Conservation (phyloP, 2,329 filamentous ascomycete species). For the Hortaea sp. region DNA sequence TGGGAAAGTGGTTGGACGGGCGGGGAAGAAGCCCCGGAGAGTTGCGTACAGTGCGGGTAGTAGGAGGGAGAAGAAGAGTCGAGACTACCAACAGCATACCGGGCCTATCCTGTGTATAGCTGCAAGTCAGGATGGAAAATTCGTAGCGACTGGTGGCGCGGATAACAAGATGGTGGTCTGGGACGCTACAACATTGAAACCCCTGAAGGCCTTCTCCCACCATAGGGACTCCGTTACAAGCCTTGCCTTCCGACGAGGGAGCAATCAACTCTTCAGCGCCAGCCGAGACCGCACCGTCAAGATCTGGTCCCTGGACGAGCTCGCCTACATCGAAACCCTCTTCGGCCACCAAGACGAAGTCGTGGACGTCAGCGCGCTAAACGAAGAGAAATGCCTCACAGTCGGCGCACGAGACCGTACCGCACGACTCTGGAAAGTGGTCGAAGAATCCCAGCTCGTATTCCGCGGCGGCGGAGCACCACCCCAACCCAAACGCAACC, state of each 20-base stretch:
- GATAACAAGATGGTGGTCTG: constrained; percentile 82
- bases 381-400: constrained; percentile 79
- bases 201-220: constrained; percentile 73
- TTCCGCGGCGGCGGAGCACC: constrained; percentile 68
- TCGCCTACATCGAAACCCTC: constrained; percentile 89
- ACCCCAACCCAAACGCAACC: constrained; percentile 11
- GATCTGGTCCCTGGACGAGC: constrained; percentile 83
- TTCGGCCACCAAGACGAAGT: constrained; percentile 94
- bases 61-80: constrained; percentile 50
- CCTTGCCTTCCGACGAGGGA: constrained; percentile 62
- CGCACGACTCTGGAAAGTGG: constrained; percentile 88
- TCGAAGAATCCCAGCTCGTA: constrained; percentile 89
- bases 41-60: constrained; percentile 55
- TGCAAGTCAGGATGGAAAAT: constrained; percentile 81
- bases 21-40: constrained; percentile 49
- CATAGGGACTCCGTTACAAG: constrained; percentile 82
- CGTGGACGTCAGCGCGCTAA: constrained; percentile 70
- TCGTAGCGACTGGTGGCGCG: constrained; percentile 77
- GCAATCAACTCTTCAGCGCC: constrained; percentile 83
- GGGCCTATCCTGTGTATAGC: constrained; percentile 73
- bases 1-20: constrained; percentile 6
- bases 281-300: constrained; percentile 91
- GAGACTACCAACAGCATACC: constrained; percentile 71
- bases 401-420: constrained; percentile 87
- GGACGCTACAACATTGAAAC: constrained; percentile 68